These are phyloP conservation scores for Marvania coccoides DNA, from an alignment of 139 green algal genomes.

Conservation along the genomic window DNA sequence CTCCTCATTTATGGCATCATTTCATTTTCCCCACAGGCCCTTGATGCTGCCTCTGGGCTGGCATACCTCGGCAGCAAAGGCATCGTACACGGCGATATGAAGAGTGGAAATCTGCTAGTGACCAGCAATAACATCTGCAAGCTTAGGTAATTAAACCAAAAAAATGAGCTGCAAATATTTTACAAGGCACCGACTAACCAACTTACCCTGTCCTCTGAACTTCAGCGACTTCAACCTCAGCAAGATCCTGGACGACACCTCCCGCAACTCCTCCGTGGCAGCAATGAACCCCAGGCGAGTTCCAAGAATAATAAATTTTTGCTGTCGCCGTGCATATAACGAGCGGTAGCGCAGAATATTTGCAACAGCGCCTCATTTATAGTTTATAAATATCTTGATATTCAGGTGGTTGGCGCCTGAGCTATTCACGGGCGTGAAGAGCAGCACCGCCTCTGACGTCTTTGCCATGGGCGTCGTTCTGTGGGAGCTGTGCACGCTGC, in stretches of 20 bases:
- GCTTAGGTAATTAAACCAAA: constrained; percentile 3
- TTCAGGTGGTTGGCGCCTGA: background rate
- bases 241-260: constrained; percentile 18
- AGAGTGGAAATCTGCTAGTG: constrained; percentile 42
- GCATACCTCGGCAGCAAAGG: background rate
- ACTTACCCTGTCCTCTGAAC: background rate
- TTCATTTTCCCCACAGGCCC: background rate
- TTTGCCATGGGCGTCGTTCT: background rate
- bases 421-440: background rate
- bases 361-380: too few species aligned
- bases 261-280: constrained; percentile 14
- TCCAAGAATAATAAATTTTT: too few species aligned
- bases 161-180: background rate
- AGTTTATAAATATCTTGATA: too few species aligned
- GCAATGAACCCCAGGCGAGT: background rate
- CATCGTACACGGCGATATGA: background rate
- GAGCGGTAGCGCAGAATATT: too few species aligned
- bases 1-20: too few species aligned
- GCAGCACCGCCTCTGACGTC: background rate
- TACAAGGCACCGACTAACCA: background rate
- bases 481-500: background rate
- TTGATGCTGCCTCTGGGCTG: background rate
- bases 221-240: constrained; percentile 38
- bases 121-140: constrained; percentile 35
- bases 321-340: too few species aligned